These are phyloP conservation scores for Caloboletus firmus DNA, from an alignment of 1,284 basidiomycete species.

Conservation along the genomic window DNA sequence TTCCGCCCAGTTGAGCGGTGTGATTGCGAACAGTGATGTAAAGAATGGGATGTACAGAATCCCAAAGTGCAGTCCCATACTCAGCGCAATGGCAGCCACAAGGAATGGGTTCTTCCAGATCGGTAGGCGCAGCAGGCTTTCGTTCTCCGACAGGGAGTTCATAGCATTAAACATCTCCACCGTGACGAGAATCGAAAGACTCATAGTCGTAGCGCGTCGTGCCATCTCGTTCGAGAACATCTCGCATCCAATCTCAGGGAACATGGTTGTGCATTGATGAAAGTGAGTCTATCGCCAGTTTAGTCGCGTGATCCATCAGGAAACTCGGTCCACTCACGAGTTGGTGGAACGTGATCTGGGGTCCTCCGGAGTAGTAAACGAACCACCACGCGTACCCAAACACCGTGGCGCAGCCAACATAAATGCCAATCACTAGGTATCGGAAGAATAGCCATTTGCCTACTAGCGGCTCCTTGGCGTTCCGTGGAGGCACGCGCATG, in stretches of 20 bases:
- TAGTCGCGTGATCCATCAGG: slow-evolving; percentile 8
- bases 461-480: slow-evolving; percentile 87
- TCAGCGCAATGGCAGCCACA: slow-evolving; percentile 82
- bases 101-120: slow-evolving; percentile 94
- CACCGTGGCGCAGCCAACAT: slow-evolving; percentile 94
- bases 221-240: slow-evolving; percentile 91
- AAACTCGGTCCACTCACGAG: slow-evolving; percentile 58
- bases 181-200: slow-evolving; percentile 89
- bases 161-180: slow-evolving; percentile 99
- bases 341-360: slow-evolving; percentile 92
- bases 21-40: slow-evolving; percentile 87
- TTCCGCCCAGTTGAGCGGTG: slow-evolving; percentile 87
- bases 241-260: slow-evolving; percentile 88
- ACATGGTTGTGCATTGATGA: slow-evolving; percentile 81
- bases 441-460: slow-evolving; percentile 94
- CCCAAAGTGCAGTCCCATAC: slow-evolving; percentile 90
- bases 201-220: slow-evolving; percentile 91
- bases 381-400: slow-evolving; percentile 99
- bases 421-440: slow-evolving; percentile 90
- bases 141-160: slow-evolving; percentile 98
- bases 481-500: slow-evolving; percentile 90
- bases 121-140: slow-evolving; percentile 85
- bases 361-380: slow-evolving; percentile 84
- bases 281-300: slow-evolving; percentile 75
- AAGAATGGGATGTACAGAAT: slow-evolving; percentile 97